phyloP scores from a whole-genome alignment of 352 stramenopile genomes.

The Elongisporangium undulatum region DNA sequence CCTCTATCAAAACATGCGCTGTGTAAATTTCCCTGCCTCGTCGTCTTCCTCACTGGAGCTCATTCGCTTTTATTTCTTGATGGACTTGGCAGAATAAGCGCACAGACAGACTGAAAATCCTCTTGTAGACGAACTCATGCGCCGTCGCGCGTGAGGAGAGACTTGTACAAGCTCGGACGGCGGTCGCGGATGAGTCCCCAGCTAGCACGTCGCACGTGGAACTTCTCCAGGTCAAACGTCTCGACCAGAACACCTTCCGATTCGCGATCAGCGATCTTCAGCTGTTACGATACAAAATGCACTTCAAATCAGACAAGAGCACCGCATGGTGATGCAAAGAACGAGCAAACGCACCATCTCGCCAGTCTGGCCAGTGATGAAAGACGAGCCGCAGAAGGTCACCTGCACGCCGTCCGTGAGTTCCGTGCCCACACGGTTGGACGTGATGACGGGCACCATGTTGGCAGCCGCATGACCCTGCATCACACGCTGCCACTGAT shows the following conservation, averaged over 20 bases:
- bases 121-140: neutral
- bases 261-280: slow-evolving; percentile 85
- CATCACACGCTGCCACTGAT: slow-evolving; percentile 92
- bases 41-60: neutral
- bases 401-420: slow-evolving; percentile 76
- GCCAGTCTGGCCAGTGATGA: slow-evolving; percentile 90
- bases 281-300: slow-evolving; percentile 22
- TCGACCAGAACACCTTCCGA: slow-evolving; percentile 86
- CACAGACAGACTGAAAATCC: neutral
- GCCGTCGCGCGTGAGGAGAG: slow-evolving; percentile 81
- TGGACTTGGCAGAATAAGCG: neutral
- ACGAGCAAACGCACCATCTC: slow-evolving; percentile 57
- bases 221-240: slow-evolving; percentile 83
- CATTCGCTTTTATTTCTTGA: slow-evolving; percentile 4
- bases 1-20: neutral
- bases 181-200: slow-evolving; percentile 88
- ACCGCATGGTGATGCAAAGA: neutral
- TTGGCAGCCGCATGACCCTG: slow-evolving; percentile 87
- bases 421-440: slow-evolving; percentile 87
- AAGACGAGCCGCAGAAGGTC: slow-evolving; percentile 91
- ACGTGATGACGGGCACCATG: slow-evolving; percentile 89
- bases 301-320: slow-evolving; percentile 6
- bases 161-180: slow-evolving; percentile 77
- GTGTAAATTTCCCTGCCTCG: slow-evolving; percentile 1
- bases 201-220: slow-evolving; percentile 78